Conservation (phyloP, 805 yeast species). For the Saccharomycopsis sp. region DNA sequence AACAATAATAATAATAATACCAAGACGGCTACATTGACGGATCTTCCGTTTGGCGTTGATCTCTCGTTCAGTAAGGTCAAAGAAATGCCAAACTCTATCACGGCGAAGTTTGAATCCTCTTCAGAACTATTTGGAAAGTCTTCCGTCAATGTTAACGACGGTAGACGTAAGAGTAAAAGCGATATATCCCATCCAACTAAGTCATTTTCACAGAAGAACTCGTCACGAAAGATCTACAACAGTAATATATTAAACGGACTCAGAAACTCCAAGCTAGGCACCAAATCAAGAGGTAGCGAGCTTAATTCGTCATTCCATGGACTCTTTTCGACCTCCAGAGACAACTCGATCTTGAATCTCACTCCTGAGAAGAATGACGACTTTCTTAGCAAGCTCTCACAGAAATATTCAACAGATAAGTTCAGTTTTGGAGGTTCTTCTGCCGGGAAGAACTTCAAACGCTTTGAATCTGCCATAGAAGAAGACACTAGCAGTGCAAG, state of each 20-base stretch:
- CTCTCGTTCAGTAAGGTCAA: conserved; percentile 6
- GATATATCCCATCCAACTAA: background rate
- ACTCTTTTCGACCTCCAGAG: conserved; percentile 9
- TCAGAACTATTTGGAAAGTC: background rate
- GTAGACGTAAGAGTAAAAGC: background rate
- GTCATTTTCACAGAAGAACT: background rate
- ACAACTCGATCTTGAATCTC: conserved; percentile 8
- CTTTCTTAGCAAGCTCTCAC: conserved; percentile 3
- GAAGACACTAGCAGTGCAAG: background rate
- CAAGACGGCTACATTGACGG: conserved; percentile 19
- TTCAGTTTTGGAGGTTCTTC: conserved; percentile 6
- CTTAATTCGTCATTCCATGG: conserved; percentile 5
- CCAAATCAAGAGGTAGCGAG: background rate
- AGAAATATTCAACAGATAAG: conserved; percentile 8
- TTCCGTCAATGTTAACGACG: background rate
- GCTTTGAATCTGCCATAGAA: background rate
- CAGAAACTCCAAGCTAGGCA: conserved; percentile 10
- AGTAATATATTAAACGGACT: conserved; percentile 16
- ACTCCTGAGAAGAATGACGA: conserved; percentile 9
- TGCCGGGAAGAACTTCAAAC: background rate
- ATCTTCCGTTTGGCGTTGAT: conserved; percentile 20
- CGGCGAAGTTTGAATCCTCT: background rate
- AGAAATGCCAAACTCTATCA: conserved; percentile 20
- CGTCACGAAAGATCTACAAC: background rate
- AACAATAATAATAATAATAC: background rate